Evolutionary conservation across 768 basidiomycete genomes (phyloP).

Genomic region (Dictyophora rubrovolvata): DNA sequence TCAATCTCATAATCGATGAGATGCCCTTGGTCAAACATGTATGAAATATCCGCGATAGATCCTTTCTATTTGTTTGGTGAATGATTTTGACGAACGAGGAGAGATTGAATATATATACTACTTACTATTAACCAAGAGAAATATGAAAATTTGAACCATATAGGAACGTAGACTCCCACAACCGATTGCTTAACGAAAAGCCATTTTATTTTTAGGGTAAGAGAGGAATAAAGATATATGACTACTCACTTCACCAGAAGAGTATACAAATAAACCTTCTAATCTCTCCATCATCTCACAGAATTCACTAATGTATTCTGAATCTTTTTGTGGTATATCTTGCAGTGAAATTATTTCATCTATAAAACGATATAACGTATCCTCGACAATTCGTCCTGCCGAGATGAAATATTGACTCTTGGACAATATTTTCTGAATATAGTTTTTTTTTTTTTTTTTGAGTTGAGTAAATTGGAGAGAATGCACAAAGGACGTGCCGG

Average conservation of each 20-base stretch:
- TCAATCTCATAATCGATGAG: slow-evolving; percentile 82
- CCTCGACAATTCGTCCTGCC: slow-evolving; percentile 61
- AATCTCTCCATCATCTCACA: slow-evolving; percentile 69
- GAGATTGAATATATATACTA: slow-evolving; percentile 11
- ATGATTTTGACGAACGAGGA: slow-evolving; percentile 6
- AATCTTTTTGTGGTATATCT: slow-evolving; percentile 86
- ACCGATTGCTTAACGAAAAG: slow-evolving; percentile 45
- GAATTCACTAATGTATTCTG: slow-evolving; percentile 71
- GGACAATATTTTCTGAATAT: slow-evolving; percentile 49
- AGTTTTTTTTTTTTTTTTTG: neutral
- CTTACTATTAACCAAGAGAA: slow-evolving; percentile 82
- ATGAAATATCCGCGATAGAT: slow-evolving; percentile 83
- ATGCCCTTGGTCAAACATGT: slow-evolving; percentile 84
- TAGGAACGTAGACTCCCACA: slow-evolving; percentile 77
- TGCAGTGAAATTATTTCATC: slow-evolving; percentile 63
- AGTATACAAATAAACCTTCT: slow-evolving; percentile 71
- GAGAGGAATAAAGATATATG: neutral
- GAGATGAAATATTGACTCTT: slow-evolving; percentile 63
- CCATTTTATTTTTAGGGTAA: neutral
- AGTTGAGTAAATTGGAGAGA: no score
- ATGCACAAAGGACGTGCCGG: neutral
- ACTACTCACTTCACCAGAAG: slow-evolving; percentile 42
- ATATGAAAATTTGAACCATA: slow-evolving; percentile 93
- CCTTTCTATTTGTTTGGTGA: slow-evolving; percentile 54
- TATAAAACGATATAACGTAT: slow-evolving; percentile 55